These are phyloP conservation scores for Haplosporangium sp. DNA, from an alignment of 371 early-diverging fungal genomes.

Conservation along the genomic window DNA sequence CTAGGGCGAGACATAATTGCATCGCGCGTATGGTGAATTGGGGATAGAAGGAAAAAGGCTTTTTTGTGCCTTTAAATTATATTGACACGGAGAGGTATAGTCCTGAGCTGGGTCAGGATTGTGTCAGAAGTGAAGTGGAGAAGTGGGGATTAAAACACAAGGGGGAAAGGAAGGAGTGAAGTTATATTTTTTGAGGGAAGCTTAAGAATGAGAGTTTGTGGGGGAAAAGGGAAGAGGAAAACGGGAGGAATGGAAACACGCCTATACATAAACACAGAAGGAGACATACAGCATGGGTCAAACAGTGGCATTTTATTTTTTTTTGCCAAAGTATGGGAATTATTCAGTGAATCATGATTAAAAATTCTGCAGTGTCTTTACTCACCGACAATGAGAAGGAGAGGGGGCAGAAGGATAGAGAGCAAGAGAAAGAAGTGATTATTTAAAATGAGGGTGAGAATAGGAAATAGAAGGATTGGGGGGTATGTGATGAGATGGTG, in stretches of 20 bases:
- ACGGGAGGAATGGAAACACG: neutral
- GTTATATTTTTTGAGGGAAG: neutral
- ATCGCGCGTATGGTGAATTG: slow-evolving; percentile 4
- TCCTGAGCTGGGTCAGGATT: neutral
- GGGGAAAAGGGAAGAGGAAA: neutral
- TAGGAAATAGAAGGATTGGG: neutral
- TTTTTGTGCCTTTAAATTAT: neutral
- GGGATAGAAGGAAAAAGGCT: neutral
- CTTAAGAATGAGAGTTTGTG: neutral
- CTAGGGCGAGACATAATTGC: slow-evolving; percentile 26
- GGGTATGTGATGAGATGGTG: too few relatives aligned
- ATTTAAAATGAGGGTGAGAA: neutral
- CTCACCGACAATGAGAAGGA: too few relatives aligned
- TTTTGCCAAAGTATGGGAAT: too few relatives aligned
- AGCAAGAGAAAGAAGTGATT: neutral
- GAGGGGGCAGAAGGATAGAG: too few relatives aligned
- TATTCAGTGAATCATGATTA: too few relatives aligned
- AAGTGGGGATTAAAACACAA: neutral
- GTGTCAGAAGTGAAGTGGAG: neutral
- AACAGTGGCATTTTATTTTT: neutral
- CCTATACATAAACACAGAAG: neutral
- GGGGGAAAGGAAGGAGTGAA: neutral
- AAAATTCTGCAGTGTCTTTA: too few relatives aligned
- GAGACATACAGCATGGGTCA: neutral
- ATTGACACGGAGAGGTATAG: neutral